These are phyloP conservation scores for Aureobasidium musti DNA, from an alignment of 2,329 filamentous ascomycete species.

Conservation along the genomic window DNA sequence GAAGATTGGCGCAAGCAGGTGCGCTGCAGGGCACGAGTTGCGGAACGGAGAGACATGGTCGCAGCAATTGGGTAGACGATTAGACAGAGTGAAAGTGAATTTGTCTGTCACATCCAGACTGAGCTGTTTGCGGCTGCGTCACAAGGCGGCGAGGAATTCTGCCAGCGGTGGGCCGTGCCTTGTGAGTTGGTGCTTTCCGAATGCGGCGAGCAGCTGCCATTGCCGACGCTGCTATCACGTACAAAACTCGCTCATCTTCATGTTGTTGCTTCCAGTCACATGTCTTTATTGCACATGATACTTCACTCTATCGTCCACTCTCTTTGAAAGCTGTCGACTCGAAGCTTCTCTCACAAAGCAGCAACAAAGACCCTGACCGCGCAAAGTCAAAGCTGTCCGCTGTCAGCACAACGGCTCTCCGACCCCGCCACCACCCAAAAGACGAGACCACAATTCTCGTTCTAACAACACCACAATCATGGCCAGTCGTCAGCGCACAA, in stretches of 20 bases:
- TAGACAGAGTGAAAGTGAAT: not conserved
- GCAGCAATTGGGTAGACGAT: not conserved
- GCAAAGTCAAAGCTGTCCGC: constrained; percentile 26
- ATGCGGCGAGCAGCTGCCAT: constrained; percentile 17
- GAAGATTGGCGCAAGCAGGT: not conserved
- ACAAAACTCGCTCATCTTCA: not conserved
- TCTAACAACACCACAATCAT: constrained; percentile 4
- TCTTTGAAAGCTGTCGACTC: not conserved
- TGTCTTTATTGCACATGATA: not conserved
- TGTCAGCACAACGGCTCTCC: constrained; percentile 15
- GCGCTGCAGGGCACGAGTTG: constrained; percentile 10
- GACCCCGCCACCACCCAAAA: constrained; percentile 20
- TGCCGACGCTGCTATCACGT: not conserved
- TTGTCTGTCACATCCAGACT: not conserved
- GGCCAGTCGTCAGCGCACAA: constrained; percentile 41
- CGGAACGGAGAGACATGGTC: constrained; percentile 6
- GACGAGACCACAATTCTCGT: not conserved
- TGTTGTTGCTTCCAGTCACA: not conserved
- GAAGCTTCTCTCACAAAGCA: not conserved
- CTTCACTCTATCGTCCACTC: not conserved
- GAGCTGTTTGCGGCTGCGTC: constrained; percentile 23
- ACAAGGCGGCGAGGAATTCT: constrained; percentile 23
- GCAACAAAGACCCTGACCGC: constrained; percentile 8
- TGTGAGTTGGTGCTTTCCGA: constrained; percentile 5
- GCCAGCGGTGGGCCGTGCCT: constrained; percentile 2